Percentiles rank a stretch among this genome's conserved stretches.
Conservation (phyloP, 2,329 filamentous ascomycete species). For the Hypoxylon sp. region DNA sequence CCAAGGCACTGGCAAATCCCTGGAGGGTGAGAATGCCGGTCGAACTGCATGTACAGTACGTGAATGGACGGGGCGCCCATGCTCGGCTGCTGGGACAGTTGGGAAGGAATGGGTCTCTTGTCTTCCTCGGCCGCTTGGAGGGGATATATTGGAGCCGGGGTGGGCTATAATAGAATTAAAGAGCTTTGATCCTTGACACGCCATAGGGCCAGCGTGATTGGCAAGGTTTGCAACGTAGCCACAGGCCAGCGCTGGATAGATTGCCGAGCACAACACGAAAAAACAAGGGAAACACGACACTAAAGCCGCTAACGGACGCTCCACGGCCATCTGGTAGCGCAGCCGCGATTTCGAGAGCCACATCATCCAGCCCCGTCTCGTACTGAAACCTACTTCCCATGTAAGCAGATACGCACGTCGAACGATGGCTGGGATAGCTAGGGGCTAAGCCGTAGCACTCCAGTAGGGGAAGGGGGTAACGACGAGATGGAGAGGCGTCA, state of each 20-base stretch:
- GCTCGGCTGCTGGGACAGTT: slow-evolving; percentile 42
- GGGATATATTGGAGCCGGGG: slow-evolving; percentile 47
- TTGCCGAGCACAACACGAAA: slow-evolving; percentile 41
- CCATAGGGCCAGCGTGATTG: slow-evolving; percentile 46
- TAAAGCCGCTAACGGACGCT: slow-evolving; percentile 36
- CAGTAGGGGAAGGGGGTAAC: slow-evolving; percentile 16
- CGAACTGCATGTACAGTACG: slow-evolving; percentile 34
- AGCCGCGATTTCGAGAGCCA: slow-evolving; percentile 14
- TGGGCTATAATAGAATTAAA: slow-evolving; percentile 46
- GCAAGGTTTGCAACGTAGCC: slow-evolving; percentile 46
- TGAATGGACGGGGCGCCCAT: slow-evolving; percentile 34
- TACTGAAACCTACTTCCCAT: slow-evolving; percentile 30
- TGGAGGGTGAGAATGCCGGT: slow-evolving; percentile 42
- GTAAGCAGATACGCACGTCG: slow-evolving; percentile 30
- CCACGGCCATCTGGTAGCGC: slow-evolving; percentile 24
- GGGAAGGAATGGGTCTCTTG: slow-evolving; percentile 43
- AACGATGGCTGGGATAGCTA: slow-evolving; percentile 8
- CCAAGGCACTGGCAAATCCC: slow-evolving; percentile 41
- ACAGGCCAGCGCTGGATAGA: slow-evolving; percentile 45
- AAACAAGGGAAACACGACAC: slow-evolving; percentile 40
- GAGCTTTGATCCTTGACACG: slow-evolving; percentile 45
- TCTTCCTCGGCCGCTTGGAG: slow-evolving; percentile 47
- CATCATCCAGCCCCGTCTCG: slow-evolving; percentile 18
- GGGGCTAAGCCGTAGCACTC: slow-evolving; percentile 9
- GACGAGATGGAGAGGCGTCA: slow-evolving; percentile 23